These are phyloP conservation scores for Penicillium freii DNA, from an alignment of 2,329 filamentous ascomycete genomes.

Conservation along the genomic window DNA sequence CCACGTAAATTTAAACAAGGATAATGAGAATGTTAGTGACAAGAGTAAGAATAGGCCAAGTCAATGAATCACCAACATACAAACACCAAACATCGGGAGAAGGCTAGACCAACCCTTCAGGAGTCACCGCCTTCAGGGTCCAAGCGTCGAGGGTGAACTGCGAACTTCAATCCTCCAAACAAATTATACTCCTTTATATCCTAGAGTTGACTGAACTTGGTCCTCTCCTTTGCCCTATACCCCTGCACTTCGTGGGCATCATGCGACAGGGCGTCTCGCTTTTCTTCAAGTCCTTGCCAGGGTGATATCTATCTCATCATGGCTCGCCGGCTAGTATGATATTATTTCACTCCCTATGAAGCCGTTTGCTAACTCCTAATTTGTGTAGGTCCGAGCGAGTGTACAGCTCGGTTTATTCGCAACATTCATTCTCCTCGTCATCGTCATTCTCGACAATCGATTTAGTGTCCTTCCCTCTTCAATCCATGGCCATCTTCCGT, in stretches of 20 bases:
- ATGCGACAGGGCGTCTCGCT: constrained; percentile 33
- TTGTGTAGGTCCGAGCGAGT: constrained; percentile 59
- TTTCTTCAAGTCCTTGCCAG: constrained; percentile 31
- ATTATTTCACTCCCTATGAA: not conserved
- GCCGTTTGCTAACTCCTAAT: constrained; percentile 2
- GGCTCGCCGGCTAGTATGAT: constrained; percentile 45
- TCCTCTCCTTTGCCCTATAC: constrained; percentile 27
- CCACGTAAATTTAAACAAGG: not conserved
- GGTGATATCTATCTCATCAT: constrained; percentile 36
- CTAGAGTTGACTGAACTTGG: constrained; percentile 30
- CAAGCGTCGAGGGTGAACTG: constrained; percentile 17
- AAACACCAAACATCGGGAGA: not conserved
- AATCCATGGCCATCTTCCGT: constrained; percentile 82
- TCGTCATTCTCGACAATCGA: constrained; percentile 82
- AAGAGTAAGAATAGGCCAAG: not conserved
- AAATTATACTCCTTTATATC: constrained; percentile 10
- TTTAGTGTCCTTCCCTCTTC: constrained; percentile 82
- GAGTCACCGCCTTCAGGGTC: constrained; percentile 33
- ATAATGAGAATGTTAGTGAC: not conserved
- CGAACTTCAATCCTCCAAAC: constrained; percentile 8
- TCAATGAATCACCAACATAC: not conserved
- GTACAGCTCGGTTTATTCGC: constrained; percentile 70
- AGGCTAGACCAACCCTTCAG: constrained; percentile 12
- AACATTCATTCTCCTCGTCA: constrained; percentile 65
- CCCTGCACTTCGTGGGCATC: constrained; percentile 21